A percentile compares a stretch with the other conserved stretches of the same genome.
phyloP scores from a whole-genome alignment of 257 asterid genomes.

The Nicotiana sylvestris region DNA sequence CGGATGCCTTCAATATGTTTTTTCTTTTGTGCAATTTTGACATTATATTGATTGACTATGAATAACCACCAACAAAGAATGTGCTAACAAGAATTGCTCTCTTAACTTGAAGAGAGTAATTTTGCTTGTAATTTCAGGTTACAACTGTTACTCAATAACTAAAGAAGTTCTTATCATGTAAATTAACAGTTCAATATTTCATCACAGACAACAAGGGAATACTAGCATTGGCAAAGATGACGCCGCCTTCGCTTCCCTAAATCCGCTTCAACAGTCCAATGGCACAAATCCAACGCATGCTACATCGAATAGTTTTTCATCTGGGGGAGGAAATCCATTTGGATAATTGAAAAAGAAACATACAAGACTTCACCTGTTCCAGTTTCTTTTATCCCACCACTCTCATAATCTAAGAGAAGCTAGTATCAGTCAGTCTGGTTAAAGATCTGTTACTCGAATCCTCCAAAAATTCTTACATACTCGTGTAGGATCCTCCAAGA shows the following conservation, averaged over 20 bases:
- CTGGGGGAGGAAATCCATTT: constrained; percentile 68
- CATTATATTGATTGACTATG: background rate
- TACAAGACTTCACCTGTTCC: background rate
- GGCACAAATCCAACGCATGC: constrained; percentile 20
- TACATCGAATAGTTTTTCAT: constrained; percentile 28
- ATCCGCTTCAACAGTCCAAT: constrained; percentile 44
- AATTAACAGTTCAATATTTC: background rate
- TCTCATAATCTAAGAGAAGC: background rate
- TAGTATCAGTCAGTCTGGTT: background rate
- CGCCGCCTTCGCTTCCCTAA: constrained; percentile 51
- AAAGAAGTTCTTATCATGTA: background rate
- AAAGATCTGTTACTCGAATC: background rate
- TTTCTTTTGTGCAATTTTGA: background rate
- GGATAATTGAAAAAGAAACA: constrained; percentile 30
- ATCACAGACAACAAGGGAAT: constrained; percentile 51
- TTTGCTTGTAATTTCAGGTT: background rate
- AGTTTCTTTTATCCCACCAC: background rate
- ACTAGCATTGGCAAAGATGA: constrained; percentile 28
- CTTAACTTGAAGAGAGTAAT: background rate
- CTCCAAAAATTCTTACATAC: background rate
- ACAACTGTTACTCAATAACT: background rate
- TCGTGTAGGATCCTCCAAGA: too few species aligned
- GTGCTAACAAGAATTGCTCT: background rate
- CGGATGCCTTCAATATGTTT: background rate
- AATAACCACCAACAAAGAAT: background rate